Evolutionary conservation across 2,329 filamentous ascomycete genomes (phyloP), one percentile per base, ranked within the genome.

Genomic region (Aspergillus fischeri): DNA sequence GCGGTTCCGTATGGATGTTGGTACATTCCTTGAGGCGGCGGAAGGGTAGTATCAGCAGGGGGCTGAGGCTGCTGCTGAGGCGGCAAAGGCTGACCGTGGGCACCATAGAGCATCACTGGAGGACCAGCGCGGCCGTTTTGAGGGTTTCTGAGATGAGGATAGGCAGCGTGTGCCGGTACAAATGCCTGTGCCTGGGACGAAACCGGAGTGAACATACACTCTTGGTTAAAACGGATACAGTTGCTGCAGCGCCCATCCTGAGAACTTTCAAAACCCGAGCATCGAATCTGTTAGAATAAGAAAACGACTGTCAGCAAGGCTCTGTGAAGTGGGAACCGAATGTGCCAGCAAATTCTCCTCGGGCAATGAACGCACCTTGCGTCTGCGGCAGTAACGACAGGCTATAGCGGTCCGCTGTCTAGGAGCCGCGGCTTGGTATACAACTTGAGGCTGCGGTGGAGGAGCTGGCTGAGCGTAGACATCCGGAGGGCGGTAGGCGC

Each of bases 191-290:
- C 85, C 74, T 90, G 87, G 10, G 86, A 87, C 3, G 86, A 89
- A 25, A 91, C 87, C 2, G 88, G 87, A 1, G 87, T 90, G 73
- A 91, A 91, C 73, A 91, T 85, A 75, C 88, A 91, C 70, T 89
- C 86, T 73, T 90, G 87, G 63, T 87, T 87, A 75, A 90, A 91
- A 50, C 87, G 81, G 62, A 86, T 80, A 70, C 87, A 91, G 71
- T 90, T 90, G 67, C 81, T 84, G 78, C 87, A 91, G 59, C 86
- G 84, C 58, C 88, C 88, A 72, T 90, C 86, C 42, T 86, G 83
- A 42, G 86, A 88, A 56, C 82, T 83, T 67, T 90, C 87, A 70
- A 90, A 91, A 28, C 87, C 88, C 3, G 87, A 90, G 78, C 87
- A 91, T 58, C 88, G 86, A 71, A 90, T 90, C 87, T 90, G 72